phyloP scores from a whole-genome alignment of 345 rosid genomes.

The Toxicodendron radicans region DNA sequence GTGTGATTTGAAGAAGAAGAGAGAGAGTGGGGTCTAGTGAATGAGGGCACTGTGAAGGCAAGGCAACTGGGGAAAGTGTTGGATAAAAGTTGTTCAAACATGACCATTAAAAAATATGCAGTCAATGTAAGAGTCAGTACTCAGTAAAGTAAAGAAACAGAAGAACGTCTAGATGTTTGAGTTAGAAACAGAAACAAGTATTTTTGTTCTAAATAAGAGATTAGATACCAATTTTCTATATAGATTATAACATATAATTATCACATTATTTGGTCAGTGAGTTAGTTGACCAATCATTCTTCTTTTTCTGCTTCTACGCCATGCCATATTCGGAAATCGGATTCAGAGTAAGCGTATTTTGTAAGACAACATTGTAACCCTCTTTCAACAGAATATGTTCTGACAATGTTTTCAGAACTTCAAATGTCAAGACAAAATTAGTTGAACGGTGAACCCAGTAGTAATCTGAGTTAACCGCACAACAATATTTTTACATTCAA shows the following conservation, averaged over 20 bases:
- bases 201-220: too few relatives aligned
- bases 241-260: too few relatives aligned
- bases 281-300: not conserved
- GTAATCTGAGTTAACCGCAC: too few relatives aligned
- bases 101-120: not conserved
- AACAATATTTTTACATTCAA: too few relatives aligned
- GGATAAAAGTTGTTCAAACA: not conserved
- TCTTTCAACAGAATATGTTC: not conserved
- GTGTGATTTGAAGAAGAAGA: not conserved
- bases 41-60: not conserved
- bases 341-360: not conserved
- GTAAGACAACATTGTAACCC: not conserved
- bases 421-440: too few relatives aligned
- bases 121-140: not conserved
- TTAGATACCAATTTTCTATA: not conserved
- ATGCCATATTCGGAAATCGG: not conserved
- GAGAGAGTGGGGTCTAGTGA: not conserved
- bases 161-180: too few relatives aligned
- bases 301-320: not conserved
- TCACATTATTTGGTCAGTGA: too few relatives aligned
- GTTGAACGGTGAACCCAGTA: too few relatives aligned
- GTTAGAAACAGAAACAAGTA: constrained; percentile 7
- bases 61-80: not conserved
- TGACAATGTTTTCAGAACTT: not conserved
- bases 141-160: too few relatives aligned